Conservation (phyloP, 495 filamentous ascomycete genomes). For the Bombardia bombarda region DNA sequence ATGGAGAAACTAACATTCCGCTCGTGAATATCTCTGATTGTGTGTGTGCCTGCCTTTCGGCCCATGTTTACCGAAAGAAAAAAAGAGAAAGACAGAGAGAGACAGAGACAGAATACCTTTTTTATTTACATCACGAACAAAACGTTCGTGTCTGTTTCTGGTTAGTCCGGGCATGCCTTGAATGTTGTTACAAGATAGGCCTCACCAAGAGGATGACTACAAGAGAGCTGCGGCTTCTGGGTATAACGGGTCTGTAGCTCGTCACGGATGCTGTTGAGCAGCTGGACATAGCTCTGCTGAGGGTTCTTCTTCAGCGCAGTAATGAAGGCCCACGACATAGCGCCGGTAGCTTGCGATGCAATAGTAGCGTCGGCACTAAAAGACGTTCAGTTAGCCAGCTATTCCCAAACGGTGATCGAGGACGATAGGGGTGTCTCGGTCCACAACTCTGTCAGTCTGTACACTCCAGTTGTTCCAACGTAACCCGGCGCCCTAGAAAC, state of each 20-base stretch:
- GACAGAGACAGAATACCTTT: too few species aligned
- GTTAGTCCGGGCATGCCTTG: constrained; percentile 17
- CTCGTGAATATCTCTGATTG: too few species aligned
- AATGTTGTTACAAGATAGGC: constrained; percentile 22
- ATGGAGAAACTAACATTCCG: too few species aligned
- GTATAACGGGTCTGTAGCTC: constrained; percentile 78
- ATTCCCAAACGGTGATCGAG: too few species aligned
- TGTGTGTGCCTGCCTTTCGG: background rate
- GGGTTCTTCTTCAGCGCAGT: constrained; percentile 83
- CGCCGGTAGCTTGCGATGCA: constrained; percentile 80
- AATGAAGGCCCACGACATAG: constrained; percentile 97
- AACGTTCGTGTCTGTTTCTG: constrained; percentile 39
- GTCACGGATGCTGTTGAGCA: constrained; percentile 90
- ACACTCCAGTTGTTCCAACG: too few species aligned
- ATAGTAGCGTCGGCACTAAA: constrained; percentile 54
- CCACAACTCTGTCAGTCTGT: too few species aligned
- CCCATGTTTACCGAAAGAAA: constrained; percentile 1
- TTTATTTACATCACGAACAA: constrained; percentile 48
- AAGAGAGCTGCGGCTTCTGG: constrained; percentile 95
- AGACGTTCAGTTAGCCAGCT: background rate
- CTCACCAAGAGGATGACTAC: constrained; percentile 91
- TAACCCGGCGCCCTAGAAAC: too few species aligned
- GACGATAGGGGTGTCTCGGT: too few species aligned
- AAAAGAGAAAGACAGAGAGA: too few species aligned
- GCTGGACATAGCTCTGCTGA: constrained; percentile 88